These are phyloP conservation scores for Pseudocercospora ulei DNA, from an alignment of 2,329 filamentous ascomycete species.

Conservation along the genomic window DNA sequence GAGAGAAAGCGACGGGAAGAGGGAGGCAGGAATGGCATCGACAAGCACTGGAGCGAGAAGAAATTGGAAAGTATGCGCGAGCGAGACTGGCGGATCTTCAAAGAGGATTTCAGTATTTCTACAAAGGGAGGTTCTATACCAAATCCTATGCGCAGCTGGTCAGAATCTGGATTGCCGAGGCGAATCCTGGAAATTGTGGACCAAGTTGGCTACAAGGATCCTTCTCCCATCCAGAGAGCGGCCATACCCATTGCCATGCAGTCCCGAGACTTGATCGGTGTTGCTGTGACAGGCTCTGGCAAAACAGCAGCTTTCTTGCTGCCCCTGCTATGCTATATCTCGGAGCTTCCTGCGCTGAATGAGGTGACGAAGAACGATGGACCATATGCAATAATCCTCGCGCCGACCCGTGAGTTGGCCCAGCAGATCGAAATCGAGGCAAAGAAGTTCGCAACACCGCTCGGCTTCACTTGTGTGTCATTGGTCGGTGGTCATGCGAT, in stretches of 20 bases:
- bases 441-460: slow-evolving; percentile 76
- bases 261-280: slow-evolving; percentile 90
- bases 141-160: slow-evolving; percentile 92
- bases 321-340: slow-evolving; percentile 88
- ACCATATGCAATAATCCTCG: slow-evolving; percentile 92
- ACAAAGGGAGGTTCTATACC: slow-evolving; percentile 88
- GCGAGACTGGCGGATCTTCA: slow-evolving; percentile 98
- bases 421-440: slow-evolving; percentile 96
- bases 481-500: slow-evolving; percentile 95
- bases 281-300: slow-evolving; percentile 94
- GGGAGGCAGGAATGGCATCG: slow-evolving; percentile 61
- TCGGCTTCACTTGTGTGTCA: slow-evolving; percentile 90
- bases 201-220: slow-evolving; percentile 80
- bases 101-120: slow-evolving; percentile 94
- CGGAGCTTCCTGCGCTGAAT: slow-evolving; percentile 72
- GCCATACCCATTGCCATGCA: slow-evolving; percentile 92
- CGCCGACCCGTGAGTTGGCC: slow-evolving; percentile 90
- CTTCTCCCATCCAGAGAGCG: slow-evolving; percentile 82
- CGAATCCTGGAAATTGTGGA: slow-evolving; percentile 71
- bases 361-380: slow-evolving; percentile 86
- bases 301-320: slow-evolving; percentile 95
- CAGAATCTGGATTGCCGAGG: slow-evolving; percentile 69
- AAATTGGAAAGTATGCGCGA: slow-evolving; percentile 86
- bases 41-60: slow-evolving; percentile 96
- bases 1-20: slow-evolving; percentile 67